Evolutionary conservation across 2,329 filamentous ascomycete genomes (phyloP).

Genomic region (Scopulariopsis brevicaulis): DNA sequence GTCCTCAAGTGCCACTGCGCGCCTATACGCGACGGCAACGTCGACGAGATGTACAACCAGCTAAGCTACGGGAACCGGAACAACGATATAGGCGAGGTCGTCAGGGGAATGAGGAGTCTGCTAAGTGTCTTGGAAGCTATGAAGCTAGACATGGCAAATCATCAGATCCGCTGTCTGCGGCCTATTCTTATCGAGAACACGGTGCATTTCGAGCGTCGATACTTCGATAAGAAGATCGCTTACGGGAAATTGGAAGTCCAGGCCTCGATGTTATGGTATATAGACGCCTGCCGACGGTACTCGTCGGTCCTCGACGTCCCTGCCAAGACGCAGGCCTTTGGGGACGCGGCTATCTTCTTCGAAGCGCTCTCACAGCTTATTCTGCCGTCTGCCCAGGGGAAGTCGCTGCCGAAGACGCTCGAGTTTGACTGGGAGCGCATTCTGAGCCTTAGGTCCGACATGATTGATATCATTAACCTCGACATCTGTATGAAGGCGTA

Average conservation of each 20-base stretch:
- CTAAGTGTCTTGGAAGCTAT: slow-evolving; percentile 85
- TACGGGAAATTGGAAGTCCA: slow-evolving; percentile 47
- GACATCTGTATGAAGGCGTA: slow-evolving; percentile 52
- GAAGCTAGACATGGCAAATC: slow-evolving; percentile 96
- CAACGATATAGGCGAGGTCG: slow-evolving; percentile 59
- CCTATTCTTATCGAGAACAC: slow-evolving; percentile 83
- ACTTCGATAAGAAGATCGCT: slow-evolving; percentile 65
- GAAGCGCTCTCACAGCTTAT: slow-evolving; percentile 43
- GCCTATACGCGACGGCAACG: slow-evolving; percentile 85
- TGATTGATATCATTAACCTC: slow-evolving; percentile 50
- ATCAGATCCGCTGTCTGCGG: slow-evolving; percentile 84
- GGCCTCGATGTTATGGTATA: slow-evolving; percentile 55
- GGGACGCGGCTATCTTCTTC: slow-evolving; percentile 49
- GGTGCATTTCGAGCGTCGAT: slow-evolving; percentile 78
- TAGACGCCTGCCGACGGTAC: slow-evolving; percentile 27
- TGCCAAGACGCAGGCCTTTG: slow-evolving; percentile 29
- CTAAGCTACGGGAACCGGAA: slow-evolving; percentile 64
- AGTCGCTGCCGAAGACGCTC: slow-evolving; percentile 44
- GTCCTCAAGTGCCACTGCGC: slow-evolving; percentile 91
- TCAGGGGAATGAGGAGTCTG: slow-evolving; percentile 68
- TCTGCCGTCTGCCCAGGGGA: slow-evolving; percentile 40
- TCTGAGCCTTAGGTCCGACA: slow-evolving; percentile 46
- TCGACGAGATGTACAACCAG: slow-evolving; percentile 78
- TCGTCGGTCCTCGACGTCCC: slow-evolving; percentile 18
- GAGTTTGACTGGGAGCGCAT: slow-evolving; percentile 55